A percentile compares a stretch with the other conserved stretches of the same genome.
phyloP scores from a whole-genome alignment of 306 rosid genomes.

The Coriaria nepalensis region DNA sequence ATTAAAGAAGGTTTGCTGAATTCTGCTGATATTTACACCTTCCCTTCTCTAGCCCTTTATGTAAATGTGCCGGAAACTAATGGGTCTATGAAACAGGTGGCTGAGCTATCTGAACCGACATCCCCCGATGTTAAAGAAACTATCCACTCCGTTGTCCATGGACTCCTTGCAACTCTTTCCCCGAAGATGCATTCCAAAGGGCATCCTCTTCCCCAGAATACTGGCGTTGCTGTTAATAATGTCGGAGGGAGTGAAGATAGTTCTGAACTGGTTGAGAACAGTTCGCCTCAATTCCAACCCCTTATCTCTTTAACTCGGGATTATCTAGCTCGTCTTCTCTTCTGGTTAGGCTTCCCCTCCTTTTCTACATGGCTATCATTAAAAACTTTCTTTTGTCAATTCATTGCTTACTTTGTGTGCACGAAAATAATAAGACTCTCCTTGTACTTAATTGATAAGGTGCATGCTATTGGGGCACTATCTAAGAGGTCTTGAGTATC shows the following conservation, averaged over 20 bases:
- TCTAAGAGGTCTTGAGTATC: slow-evolving; percentile 81
- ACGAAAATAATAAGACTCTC: too few relatives aligned
- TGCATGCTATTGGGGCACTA: slow-evolving; percentile 90
- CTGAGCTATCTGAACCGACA: slow-evolving; percentile 80
- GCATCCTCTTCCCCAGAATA: slow-evolving; percentile 45
- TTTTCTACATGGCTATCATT: slow-evolving; percentile 6
- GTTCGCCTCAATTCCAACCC: slow-evolving; percentile 78
- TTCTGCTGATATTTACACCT: slow-evolving; percentile 8
- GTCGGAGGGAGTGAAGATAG: slow-evolving; percentile 53
- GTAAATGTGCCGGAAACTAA: too few relatives aligned
- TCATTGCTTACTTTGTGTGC: slow-evolving; percentile 3
- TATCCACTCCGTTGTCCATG: slow-evolving; percentile 75
- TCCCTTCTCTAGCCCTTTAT: slow-evolving; percentile 10
- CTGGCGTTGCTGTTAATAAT: slow-evolving; percentile 35
- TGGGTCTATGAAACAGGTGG: slow-evolving; percentile 43
- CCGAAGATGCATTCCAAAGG: slow-evolving; percentile 81
- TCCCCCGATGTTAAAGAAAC: slow-evolving; percentile 67
- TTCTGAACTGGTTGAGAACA: slow-evolving; percentile 74
- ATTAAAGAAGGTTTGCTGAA: too few relatives aligned
- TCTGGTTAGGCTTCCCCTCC: slow-evolving; percentile 51
- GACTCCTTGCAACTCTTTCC: slow-evolving; percentile 91
- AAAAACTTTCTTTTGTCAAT: too few relatives aligned
- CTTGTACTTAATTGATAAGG: slow-evolving; percentile 30
- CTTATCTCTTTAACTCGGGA: slow-evolving; percentile 63
- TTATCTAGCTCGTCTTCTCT: slow-evolving; percentile 80